A percentile compares a stretch with the other conserved stretches of the same genome.
These are phyloP conservation scores for Phytopythium cucurbitacearum DNA, from an alignment of 352 stramenopile genomes.

Conservation along the genomic window DNA sequence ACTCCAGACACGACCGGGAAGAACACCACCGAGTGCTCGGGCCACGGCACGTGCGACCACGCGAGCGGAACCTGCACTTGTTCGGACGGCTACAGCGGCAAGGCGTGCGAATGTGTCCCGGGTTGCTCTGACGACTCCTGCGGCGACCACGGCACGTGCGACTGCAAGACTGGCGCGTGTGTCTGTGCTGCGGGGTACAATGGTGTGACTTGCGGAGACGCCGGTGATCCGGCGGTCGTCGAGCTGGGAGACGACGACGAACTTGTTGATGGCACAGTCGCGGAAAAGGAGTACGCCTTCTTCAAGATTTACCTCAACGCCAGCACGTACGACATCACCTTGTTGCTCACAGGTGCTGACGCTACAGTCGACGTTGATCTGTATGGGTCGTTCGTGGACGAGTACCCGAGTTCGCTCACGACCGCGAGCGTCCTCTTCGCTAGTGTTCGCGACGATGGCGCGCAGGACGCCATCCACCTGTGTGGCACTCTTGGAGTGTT, in stretches of 20 bases:
- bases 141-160: constrained; percentile 37
- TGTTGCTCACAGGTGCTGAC: constrained; percentile 22
- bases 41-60: constrained; percentile 52
- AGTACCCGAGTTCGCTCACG: constrained; percentile 46
- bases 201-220: constrained; percentile 27
- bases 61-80: constrained; percentile 46
- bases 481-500: constrained; percentile 65
- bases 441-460: constrained; percentile 39
- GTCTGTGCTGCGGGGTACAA: constrained; percentile 40
- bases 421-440: constrained; percentile 37
- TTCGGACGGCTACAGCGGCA: constrained; percentile 46
- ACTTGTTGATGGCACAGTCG: constrained; percentile 19
- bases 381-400: constrained; percentile 70
- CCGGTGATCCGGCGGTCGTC: constrained; percentile 12
- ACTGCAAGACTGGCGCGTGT: constrained; percentile 61
- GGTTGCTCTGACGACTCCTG: constrained; percentile 48
- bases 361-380: constrained; percentile 46
- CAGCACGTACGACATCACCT: constrained; percentile 68
- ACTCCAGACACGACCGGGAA: constrained; percentile 28
- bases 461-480: constrained; percentile 56
- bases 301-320: constrained; percentile 58
- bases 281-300: constrained; percentile 60
- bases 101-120: constrained; percentile 65
- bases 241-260: constrained; percentile 22
- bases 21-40: constrained; percentile 52